Conservation (phyloP, 441 rosid species). For the Populus hybrid region DNA sequence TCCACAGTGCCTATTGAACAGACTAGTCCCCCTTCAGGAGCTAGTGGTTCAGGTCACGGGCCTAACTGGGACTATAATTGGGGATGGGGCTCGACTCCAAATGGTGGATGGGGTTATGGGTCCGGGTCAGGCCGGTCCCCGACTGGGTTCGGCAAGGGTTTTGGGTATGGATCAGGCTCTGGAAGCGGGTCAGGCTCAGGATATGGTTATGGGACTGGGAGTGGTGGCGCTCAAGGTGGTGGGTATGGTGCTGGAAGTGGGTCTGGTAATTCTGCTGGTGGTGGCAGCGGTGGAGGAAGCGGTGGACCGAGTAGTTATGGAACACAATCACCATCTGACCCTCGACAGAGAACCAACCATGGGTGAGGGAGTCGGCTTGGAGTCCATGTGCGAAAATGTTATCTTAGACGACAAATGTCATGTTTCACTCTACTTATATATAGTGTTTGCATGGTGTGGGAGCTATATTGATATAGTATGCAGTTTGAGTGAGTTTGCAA, state of each 20-base stretch:
- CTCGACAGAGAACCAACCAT: conserved; percentile 17
- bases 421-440: neutral
- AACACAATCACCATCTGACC: neutral
- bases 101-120: conserved; percentile 78
- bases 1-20: conserved; percentile 26
- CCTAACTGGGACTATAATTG: conserved; percentile 77
- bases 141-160: conserved; percentile 69
- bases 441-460: neutral
- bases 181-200: conserved; percentile 79
- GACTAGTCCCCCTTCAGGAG: conserved; percentile 41
- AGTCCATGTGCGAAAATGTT: neutral
- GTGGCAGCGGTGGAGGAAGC: conserved; percentile 23
- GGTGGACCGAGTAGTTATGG: conserved; percentile 22
- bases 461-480: neutral
- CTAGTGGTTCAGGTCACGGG: conserved; percentile 53
- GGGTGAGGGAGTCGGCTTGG: conserved; percentile 17
- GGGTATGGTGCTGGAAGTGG: conserved; percentile 65
- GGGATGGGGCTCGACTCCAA: conserved; percentile 84
- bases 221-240: conserved; percentile 66
- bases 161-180: conserved; percentile 60
- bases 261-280: conserved; percentile 29
- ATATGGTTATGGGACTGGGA: conserved; percentile 60
- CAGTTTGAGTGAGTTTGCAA: neutral
- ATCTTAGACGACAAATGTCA: conserved; percentile 3
- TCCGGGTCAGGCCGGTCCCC: conserved; percentile 75